These are phyloP conservation scores for Chenopodium quinoa DNA, from an alignment of 148 eudicot genomes.

Conservation along the genomic window DNA sequence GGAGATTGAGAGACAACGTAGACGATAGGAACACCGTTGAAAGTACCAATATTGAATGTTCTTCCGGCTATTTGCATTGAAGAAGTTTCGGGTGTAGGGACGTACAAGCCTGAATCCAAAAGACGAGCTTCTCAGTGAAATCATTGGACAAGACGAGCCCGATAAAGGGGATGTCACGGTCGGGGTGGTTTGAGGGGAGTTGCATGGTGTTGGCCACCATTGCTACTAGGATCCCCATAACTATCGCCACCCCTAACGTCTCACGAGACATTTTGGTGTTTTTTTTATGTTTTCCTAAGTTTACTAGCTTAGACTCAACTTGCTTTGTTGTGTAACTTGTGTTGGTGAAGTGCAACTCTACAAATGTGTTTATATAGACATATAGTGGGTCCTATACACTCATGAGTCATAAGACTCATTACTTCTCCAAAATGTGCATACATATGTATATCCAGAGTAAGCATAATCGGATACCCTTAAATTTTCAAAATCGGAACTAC, in stretches of 20 bases:
- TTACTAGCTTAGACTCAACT: neutral
- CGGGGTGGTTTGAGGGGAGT: neutral
- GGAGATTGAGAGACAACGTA: neutral
- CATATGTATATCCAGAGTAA: too few relatives aligned
- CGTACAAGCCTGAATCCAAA: neutral
- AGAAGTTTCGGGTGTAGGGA: neutral
- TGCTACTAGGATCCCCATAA: slow-evolving; percentile 11
- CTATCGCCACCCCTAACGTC: neutral
- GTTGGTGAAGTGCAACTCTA: neutral
- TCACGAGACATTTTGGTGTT: neutral
- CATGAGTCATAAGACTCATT: too few relatives aligned
- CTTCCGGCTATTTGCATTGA: slow-evolving; percentile 1
- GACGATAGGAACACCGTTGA: neutral
- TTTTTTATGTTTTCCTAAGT: neutral
- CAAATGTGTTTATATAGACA: neutral
- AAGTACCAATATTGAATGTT: slow-evolving; percentile 7
- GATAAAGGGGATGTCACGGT: neutral
- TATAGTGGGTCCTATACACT: too few relatives aligned
- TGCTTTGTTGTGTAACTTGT: neutral
- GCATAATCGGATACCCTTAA: too few relatives aligned
- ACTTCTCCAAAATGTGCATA: too few relatives aligned
- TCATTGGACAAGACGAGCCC: neutral
- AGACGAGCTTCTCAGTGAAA: neutral
- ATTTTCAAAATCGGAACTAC: too few relatives aligned
- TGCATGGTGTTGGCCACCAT: slow-evolving; percentile 20